Percentiles rank a stretch among this genome's conserved stretches.
Evolutionary conservation across 2,329 filamentous ascomycete species (phyloP).

Genomic region (Pyricularia pennisetigena): DNA sequence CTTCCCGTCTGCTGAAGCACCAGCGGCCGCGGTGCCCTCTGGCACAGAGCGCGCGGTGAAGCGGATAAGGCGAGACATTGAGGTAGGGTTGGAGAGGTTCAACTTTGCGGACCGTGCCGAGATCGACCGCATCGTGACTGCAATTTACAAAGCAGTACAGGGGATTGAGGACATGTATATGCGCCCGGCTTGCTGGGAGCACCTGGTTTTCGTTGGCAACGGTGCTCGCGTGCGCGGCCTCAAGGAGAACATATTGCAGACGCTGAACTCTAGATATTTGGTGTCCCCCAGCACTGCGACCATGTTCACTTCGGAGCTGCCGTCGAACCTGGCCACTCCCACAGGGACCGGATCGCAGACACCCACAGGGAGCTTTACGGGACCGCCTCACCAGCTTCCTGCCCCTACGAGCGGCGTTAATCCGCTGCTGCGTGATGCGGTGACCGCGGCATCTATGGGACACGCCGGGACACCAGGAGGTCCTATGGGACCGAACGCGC

Average conservation of each 20-base stretch:
- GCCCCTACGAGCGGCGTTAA: constrained; percentile 53
- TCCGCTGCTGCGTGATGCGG: constrained; percentile 84
- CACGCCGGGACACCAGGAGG: constrained; percentile 36
- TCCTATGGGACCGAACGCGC: constrained; percentile 23
- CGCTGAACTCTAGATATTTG: constrained; percentile 71
- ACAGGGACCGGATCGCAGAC: constrained; percentile 86
- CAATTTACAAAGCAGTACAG: constrained; percentile 76
- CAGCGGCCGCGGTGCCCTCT: constrained; percentile 9
- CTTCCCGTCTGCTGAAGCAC: constrained; percentile 12
- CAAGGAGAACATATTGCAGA: constrained; percentile 77
- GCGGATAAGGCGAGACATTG: constrained; percentile 53
- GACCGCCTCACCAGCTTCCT: constrained; percentile 43
- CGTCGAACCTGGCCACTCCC: constrained; percentile 86
- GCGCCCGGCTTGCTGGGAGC: constrained; percentile 84
- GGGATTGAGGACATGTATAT: constrained; percentile 77
- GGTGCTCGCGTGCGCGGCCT: constrained; percentile 68
- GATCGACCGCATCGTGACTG: constrained; percentile 73
- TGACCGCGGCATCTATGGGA: constrained; percentile 50
- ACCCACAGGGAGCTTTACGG: constrained; percentile 56
- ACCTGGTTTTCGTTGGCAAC: constrained; percentile 83
- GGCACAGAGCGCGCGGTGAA: constrained; percentile 12
- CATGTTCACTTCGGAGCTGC: constrained; percentile 94
- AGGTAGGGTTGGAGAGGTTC: constrained; percentile 70
- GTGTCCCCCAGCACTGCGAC: constrained; percentile 88
- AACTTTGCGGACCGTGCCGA: constrained; percentile 58